Conservation (phyloP, 805 yeast species). For the Barnettozyma californica region DNA sequence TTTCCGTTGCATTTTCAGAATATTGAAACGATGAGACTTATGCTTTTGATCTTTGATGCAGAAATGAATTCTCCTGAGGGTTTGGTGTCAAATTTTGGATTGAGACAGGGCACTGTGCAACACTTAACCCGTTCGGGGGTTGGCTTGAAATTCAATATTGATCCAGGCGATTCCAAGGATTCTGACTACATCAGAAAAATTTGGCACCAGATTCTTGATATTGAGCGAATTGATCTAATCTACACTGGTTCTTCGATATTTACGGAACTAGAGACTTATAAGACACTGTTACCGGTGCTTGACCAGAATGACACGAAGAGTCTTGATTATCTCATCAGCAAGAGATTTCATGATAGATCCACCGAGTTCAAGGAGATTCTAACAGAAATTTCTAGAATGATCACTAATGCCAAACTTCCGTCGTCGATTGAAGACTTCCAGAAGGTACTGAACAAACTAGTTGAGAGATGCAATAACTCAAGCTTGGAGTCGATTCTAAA, state of each 20-base stretch:
- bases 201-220: conserved; percentile 9
- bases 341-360: conserved; percentile 6
- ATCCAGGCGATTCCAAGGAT: conserved; percentile 2
- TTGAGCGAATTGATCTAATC: conserved; percentile 5
- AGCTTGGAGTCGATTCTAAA: conserved; percentile 7
- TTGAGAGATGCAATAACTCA: conserved; percentile 2
- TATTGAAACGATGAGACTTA: conserved; percentile 6
- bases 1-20: conserved; percentile 6
- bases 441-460: not conserved
- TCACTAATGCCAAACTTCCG: conserved; percentile 8
- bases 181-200: conserved; percentile 5
- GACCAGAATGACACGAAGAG: not conserved
- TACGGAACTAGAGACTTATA: conserved; percentile 5
- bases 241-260: conserved; percentile 5
- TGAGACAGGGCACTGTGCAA: conserved; percentile 5
- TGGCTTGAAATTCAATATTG: conserved; percentile 6
- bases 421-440: conserved; percentile 3
- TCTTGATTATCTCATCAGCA: not conserved
- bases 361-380: conserved; percentile 1
- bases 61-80: conserved; percentile 4
- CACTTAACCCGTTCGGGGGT: conserved; percentile 1
- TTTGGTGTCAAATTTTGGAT: not conserved
- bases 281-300: not conserved
- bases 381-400: conserved; percentile 4
- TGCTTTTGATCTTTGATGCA: conserved; percentile 3